Conservation (phyloP, 495 filamentous ascomycete genomes). For the Sordaria brevicollis region DNA sequence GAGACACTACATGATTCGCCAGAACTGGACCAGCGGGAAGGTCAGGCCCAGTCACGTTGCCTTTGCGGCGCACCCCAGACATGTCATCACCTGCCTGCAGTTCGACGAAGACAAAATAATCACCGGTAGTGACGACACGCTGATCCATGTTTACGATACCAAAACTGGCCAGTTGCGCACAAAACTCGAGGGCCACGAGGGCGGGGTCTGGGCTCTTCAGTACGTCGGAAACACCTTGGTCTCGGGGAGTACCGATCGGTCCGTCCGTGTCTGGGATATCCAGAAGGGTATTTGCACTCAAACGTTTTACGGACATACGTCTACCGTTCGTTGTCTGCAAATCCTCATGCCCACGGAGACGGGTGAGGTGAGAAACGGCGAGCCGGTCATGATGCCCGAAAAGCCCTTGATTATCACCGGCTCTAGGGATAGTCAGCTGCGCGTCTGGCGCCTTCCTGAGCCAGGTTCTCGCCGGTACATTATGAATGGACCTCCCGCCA, state of each 20-base stretch:
- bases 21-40: conserved; percentile 79
- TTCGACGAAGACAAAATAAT: conserved; percentile 97
- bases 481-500: conserved; percentile 61
- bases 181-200: conserved; percentile 85
- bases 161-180: conserved; percentile 80
- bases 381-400: conserved; percentile 76
- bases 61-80: conserved; percentile 87
- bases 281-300: conserved; percentile 82
- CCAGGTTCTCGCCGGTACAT: conserved; percentile 62
- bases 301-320: conserved; percentile 94
- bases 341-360: conserved; percentile 82
- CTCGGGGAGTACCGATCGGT: conserved; percentile 91
- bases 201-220: conserved; percentile 95
- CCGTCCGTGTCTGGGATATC: conserved; percentile 97
- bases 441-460: conserved; percentile 94
- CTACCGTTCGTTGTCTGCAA: conserved; percentile 90
- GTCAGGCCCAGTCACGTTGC: conserved; percentile 89
- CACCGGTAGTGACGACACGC: conserved; percentile 93
- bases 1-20: conserved; percentile 76
- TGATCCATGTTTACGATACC: conserved; percentile 98
- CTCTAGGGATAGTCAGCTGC: conserved; percentile 85
- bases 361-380: conserved; percentile 61
- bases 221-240: conserved; percentile 93
- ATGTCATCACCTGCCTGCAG: conserved; percentile 95
- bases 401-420: conserved; percentile 94